Evolutionary conservation across 768 basidiomycete species (phyloP).

Genomic region (Dendrothele bispora): DNA sequence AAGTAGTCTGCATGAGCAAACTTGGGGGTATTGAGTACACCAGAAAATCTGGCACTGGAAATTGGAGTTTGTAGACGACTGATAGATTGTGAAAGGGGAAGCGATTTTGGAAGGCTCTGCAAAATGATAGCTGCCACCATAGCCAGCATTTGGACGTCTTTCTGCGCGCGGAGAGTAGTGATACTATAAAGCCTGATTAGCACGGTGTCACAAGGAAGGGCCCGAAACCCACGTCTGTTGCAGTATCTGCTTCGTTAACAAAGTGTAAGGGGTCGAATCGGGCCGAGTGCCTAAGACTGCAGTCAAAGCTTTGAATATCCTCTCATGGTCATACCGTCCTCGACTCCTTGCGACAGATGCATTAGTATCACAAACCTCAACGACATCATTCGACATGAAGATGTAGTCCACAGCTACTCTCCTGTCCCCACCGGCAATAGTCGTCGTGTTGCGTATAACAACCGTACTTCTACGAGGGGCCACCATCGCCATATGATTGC

Average conservation of each 20-base stretch:
- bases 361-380: conserved; percentile 57
- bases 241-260: conserved; percentile 39
- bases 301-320: conserved; percentile 58
- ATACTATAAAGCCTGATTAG: conserved; percentile 31
- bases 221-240: conserved; percentile 46
- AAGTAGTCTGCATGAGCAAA: too few species aligned
- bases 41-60: not conserved
- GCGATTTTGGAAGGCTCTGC: conserved; percentile 33
- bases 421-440: conserved; percentile 51
- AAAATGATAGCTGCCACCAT: conserved; percentile 73
- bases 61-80: not conserved
- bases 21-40: conserved; percentile 26
- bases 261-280: conserved; percentile 10
- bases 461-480: conserved; percentile 55
- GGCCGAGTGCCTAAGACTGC: conserved; percentile 29
- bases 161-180: conserved; percentile 40
- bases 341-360: conserved; percentile 55
- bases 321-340: conserved; percentile 69
- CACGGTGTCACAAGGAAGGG: not conserved
- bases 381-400: conserved; percentile 40
- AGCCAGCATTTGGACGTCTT: conserved; percentile 80
- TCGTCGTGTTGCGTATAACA: conserved; percentile 52
- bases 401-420: conserved; percentile 65
- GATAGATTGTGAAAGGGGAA: not conserved
- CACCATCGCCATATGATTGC: conserved; percentile 36